Percentiles rank a stretch among this genome's conserved stretches.
Conservation (phyloP, 2,329 filamentous ascomycete genomes). For the Fusarium miscanthi region DNA sequence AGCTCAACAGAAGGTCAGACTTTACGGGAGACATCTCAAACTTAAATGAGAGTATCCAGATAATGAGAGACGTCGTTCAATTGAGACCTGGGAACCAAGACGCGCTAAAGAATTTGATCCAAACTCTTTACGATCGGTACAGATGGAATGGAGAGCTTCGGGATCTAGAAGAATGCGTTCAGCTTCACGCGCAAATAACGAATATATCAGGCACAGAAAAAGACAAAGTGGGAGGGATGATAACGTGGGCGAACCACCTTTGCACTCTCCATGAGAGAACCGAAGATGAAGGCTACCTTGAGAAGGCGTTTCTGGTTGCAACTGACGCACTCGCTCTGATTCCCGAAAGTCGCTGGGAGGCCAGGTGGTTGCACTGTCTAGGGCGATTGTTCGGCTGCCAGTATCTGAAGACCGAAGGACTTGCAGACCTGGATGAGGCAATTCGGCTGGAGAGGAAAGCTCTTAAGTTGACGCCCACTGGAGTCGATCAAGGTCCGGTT, state of each 20-base stretch:
- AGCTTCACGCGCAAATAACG: neutral
- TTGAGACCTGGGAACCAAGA: neutral
- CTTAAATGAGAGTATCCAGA: neutral
- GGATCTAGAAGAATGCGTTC: neutral
- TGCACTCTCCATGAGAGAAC: neutral
- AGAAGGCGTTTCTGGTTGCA: neutral
- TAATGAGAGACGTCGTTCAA: accelerated
- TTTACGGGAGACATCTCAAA: accelerated
- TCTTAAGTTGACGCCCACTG: neutral
- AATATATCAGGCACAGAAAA: neutral
- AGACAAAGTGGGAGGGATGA: neutral
- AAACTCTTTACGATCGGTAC: neutral
- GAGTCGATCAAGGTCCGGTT: neutral
- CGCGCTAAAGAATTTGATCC: neutral
- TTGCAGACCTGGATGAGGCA: neutral
- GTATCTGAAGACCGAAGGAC: neutral
- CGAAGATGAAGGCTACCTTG: neutral
- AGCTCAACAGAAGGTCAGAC: neutral
- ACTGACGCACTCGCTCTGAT: neutral
- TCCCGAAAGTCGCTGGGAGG: neutral
- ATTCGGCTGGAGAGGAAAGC: neutral
- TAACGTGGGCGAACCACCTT: neutral
- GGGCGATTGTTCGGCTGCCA: neutral
- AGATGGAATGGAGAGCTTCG: neutral
- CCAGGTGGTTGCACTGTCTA: neutral